Conservation (phyloP, 768 basidiomycete genomes). For the Mycena polygramma region DNA sequence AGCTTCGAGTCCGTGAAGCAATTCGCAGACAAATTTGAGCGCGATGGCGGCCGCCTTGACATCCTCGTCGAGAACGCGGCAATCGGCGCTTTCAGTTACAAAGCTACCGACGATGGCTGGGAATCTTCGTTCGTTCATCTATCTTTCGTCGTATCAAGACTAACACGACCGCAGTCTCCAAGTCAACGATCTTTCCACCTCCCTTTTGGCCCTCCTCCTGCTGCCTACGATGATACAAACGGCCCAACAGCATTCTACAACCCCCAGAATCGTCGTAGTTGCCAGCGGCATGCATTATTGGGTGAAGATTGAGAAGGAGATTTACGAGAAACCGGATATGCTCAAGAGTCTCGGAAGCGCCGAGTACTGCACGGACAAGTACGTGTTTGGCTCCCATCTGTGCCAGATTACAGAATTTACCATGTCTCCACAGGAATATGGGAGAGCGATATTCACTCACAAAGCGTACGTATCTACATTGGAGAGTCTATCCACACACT, state of each 20-base stretch:
- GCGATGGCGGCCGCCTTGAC: conserved; percentile 25
- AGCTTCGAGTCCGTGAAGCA: conserved; percentile 44
- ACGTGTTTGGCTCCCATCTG: not conserved
- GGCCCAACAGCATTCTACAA: conserved; percentile 22
- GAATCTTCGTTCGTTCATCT: conserved; percentile 9
- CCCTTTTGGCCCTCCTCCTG: conserved; percentile 44
- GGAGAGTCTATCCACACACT: not conserved
- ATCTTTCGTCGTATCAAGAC: not conserved
- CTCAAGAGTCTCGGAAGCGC: conserved; percentile 34
- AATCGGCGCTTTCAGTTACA: not conserved
- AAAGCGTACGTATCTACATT: conserved; percentile 23
- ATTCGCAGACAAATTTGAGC: conserved; percentile 44
- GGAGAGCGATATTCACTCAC: conserved; percentile 8
- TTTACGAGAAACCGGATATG: conserved; percentile 26
- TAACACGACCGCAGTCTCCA: conserved; percentile 27
- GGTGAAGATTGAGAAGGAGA: not conserved
- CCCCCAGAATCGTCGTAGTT: conserved; percentile 42
- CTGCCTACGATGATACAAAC: conserved; percentile 45
- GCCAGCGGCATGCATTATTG: conserved; percentile 43
- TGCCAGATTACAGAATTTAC: not conserved
- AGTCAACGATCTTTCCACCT: conserved; percentile 48
- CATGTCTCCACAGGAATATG: conserved; percentile 1
- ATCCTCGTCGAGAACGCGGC: conserved; percentile 33
- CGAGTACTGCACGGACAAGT: conserved; percentile 35
- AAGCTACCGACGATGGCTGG: conserved; percentile 19